Evolutionary conservation across 495 filamentous ascomycete genomes (phyloP).

Genomic region (Recurvomyces mirabilis): DNA sequence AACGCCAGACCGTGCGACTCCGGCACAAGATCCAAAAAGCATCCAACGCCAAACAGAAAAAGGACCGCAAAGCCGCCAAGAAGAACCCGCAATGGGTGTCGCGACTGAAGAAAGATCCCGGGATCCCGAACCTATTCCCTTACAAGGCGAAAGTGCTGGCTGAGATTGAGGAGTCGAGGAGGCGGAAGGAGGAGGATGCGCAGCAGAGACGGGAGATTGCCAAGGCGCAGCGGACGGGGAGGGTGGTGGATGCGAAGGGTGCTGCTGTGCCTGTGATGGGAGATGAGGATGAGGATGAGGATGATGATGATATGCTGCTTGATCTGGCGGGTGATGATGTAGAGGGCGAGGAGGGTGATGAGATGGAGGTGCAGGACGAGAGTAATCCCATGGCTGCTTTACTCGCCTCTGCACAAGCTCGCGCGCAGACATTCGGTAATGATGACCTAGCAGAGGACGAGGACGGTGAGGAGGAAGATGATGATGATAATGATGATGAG

Average conservation of each 20-base stretch:
- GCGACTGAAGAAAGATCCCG: conserved; percentile 89
- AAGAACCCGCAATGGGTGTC: conserved; percentile 94
- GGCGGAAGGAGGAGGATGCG: conserved; percentile 68
- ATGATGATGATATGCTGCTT: conserved; percentile 27
- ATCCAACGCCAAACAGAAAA: conserved; percentile 78
- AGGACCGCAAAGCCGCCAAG: conserved; percentile 77
- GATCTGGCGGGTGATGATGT: conserved; percentile 8
- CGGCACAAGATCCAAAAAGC: conserved; percentile 95
- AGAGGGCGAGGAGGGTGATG: conserved; percentile 33
- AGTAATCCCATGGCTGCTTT: conserved; percentile 88
- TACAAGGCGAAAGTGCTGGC: conserved; percentile 92
- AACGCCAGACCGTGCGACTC: conserved; percentile 76
- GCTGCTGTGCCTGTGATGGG: conserved; percentile 30
- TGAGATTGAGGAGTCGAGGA: conserved; percentile 82
- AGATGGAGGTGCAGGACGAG: conserved; percentile 35
- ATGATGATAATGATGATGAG: conserved; percentile 35
- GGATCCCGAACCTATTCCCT: conserved; percentile 93
- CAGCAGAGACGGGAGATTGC: conserved; percentile 57
- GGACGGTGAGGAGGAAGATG: conserved; percentile 34
- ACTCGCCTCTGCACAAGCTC: conserved; percentile 77
- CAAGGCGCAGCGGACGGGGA: conserved; percentile 46
- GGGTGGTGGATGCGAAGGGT: conserved; percentile 32
- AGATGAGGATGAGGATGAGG: conserved; percentile 30
- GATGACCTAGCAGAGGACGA: conserved; percentile 42
- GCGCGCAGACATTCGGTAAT: conserved; percentile 58